These are phyloP conservation scores for Davidsoniella eucalypti DNA, from an alignment of 2,329 filamentous ascomycete genomes.

Conservation along the genomic window DNA sequence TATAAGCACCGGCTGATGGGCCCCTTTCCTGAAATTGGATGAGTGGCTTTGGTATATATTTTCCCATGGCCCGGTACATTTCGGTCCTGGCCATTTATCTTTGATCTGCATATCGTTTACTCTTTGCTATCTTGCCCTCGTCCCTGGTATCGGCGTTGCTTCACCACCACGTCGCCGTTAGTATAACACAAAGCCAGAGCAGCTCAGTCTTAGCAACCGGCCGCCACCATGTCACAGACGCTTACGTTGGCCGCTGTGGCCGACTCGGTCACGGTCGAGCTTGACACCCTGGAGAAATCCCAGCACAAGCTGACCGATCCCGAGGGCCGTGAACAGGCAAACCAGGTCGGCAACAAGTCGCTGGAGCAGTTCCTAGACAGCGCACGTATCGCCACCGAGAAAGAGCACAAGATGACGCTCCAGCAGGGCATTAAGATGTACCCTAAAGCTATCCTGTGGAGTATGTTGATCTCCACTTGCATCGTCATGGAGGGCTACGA, in stretches of 20 bases:
- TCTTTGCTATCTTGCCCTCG: neutral
- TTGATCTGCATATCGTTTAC: too few species aligned
- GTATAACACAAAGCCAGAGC: too few species aligned
- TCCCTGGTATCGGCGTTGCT: neutral
- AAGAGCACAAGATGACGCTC: slow-evolving; percentile 55
- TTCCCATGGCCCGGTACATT: too few species aligned
- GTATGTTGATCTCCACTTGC: slow-evolving; percentile 71
- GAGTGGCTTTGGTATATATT: too few species aligned
- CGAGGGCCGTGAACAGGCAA: slow-evolving; percentile 68
- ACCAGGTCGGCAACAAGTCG: slow-evolving; percentile 25
- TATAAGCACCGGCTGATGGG: neutral
- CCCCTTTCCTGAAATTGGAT: too few species aligned
- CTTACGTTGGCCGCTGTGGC: slow-evolving; percentile 11
- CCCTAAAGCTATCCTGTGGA: slow-evolving; percentile 75
- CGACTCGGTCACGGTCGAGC: slow-evolving; percentile 9
- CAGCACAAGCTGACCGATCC: slow-evolving; percentile 62
- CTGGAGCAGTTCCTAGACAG: slow-evolving; percentile 19
- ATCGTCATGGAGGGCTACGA: slow-evolving; percentile 90
- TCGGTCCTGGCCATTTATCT: too few species aligned
- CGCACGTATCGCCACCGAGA: slow-evolving; percentile 33
- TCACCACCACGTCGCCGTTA: neutral
- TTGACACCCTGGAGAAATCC: slow-evolving; percentile 6
- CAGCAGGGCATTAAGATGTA: slow-evolving; percentile 65
- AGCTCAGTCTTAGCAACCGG: too few species aligned
- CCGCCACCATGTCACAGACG: slow-evolving; percentile 10